Conservation (phyloP, 257 asterid species). For the Scutellaria barbata region DNA sequence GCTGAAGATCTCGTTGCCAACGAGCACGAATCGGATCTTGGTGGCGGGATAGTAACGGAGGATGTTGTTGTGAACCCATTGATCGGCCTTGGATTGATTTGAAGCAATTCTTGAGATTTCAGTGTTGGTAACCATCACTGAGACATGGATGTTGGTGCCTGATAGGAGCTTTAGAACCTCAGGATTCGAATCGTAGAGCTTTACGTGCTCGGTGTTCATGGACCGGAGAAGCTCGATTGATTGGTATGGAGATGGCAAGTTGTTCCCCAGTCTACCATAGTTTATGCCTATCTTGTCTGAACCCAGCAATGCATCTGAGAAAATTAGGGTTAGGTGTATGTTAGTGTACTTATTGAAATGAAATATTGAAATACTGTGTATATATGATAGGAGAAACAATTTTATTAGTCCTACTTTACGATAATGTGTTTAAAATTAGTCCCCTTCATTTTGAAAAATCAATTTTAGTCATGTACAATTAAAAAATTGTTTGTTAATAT, state of each 20-base stretch:
- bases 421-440: too few relatives aligned
- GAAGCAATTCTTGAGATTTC: constrained; percentile 57
- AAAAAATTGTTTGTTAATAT: too few relatives aligned
- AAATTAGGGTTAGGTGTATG: not conserved
- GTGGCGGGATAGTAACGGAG: constrained; percentile 59
- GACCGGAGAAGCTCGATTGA: constrained; percentile 50
- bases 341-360: too few relatives aligned
- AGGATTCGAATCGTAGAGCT: constrained; percentile 69
- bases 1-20: constrained; percentile 75
- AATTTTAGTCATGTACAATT: too few relatives aligned
- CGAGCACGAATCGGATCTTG: constrained; percentile 57
- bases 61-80: constrained; percentile 66
- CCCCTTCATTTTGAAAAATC: too few relatives aligned
- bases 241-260: constrained; percentile 60
- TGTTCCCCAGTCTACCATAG: constrained; percentile 63
- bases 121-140: constrained; percentile 63
- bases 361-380: too few relatives aligned
- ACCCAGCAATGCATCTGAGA: constrained; percentile 43
- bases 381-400: too few relatives aligned
- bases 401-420: too few relatives aligned
- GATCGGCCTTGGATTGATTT: constrained; percentile 48
- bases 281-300: constrained; percentile 58
- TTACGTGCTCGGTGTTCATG: constrained; percentile 52
- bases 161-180: constrained; percentile 68
- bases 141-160: constrained; percentile 55